Evolutionary conservation across 768 basidiomycete genomes (phyloP), one percentile per base, ranked within the genome.

Genomic region (Hydnomerulius pinastri): DNA sequence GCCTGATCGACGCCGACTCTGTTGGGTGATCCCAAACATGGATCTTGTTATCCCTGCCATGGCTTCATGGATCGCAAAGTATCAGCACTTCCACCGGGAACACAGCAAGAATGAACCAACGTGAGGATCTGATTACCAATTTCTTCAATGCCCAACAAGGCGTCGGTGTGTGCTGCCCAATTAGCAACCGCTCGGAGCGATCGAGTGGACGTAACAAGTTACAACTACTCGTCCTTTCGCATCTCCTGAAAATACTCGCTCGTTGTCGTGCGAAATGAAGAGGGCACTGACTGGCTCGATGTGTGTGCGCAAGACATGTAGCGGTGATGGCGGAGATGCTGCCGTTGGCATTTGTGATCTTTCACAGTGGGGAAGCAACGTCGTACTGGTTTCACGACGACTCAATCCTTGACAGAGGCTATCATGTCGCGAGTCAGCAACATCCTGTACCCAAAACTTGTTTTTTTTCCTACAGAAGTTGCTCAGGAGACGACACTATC

Each of bases 181-280:
- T 77, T 71, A 1, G 81, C 71, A 15, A 90, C 71, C 0, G 90
- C 74, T n/a, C 96, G 81, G 15, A 94, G 75, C 1, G 84, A 81
- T 23, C 80, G 75, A 2, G 93, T 85, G 36, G 90, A 89, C 3
- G 87, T 90, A 49, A 90, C 71, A n/a, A n/a, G n/a, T n/a, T n/a
- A n/a, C n/a, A 4, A 85, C 79, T 20, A 94, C 82, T n/a, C 71
- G 78, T 3, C 96, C 96, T 15, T 83, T 78, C 5, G 77, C 72
- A 59, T 98, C 96, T 3, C 87, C 94, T 6, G 95, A 91, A 70
- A 92, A 95, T 5, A 98, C 71, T 15, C 90, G 74, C 54, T 88
- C 81, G 61, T 92, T 91, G 63, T 89, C 82, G 4, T 72, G 56
- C 1, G 92, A 90, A 60, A 92, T 71, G 37, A 69, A 74, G 29